Percentiles rank a stretch among this genome's conserved stretches.
phyloP scores from a whole-genome alignment of 148 eudicot genomes.

The Amaranthus hypochondriacus region DNA sequence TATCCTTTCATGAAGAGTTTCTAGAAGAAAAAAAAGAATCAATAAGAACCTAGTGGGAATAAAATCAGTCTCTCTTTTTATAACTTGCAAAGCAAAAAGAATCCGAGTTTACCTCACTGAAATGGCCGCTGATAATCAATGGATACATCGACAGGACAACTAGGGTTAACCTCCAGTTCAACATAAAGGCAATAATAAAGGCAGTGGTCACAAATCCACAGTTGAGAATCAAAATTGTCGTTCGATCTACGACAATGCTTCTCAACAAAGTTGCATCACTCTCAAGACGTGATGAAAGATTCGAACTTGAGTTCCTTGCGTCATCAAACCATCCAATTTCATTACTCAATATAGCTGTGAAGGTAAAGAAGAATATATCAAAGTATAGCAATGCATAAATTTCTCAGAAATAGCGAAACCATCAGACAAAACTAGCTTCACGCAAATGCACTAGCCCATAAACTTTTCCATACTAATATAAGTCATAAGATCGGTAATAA shows the following conservation, averaged over 20 bases:
- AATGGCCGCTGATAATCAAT: constrained; percentile 79
- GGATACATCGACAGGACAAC: constrained; percentile 87
- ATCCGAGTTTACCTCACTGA: constrained; percentile 64
- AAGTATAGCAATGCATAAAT: background rate
- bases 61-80: background rate
- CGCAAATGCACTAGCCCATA: background rate
- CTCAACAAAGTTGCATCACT: constrained; percentile 80
- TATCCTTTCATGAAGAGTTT: constrained; percentile 98
- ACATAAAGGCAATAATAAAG: constrained; percentile 68
- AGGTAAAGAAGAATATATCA: constrained; percentile 9
- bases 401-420: background rate
- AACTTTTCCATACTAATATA: background rate
- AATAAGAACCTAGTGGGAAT: background rate
- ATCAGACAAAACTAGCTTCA: background rate
- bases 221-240: constrained; percentile 74
- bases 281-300: constrained; percentile 85
- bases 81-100: background rate
- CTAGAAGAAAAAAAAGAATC: constrained; percentile 35
- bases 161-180: constrained; percentile 92
- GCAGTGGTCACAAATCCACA: constrained; percentile 73
- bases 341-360: constrained; percentile 90
- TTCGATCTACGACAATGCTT: constrained; percentile 72
- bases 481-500: background rate
- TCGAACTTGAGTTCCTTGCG: constrained; percentile 68
- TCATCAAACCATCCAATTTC: constrained; percentile 99